A percentile compares a stretch with the other conserved stretches of the same genome.
Conservation (phyloP, 2,329 filamentous ascomycete genomes). For the Colletotrichum euphorbiae region DNA sequence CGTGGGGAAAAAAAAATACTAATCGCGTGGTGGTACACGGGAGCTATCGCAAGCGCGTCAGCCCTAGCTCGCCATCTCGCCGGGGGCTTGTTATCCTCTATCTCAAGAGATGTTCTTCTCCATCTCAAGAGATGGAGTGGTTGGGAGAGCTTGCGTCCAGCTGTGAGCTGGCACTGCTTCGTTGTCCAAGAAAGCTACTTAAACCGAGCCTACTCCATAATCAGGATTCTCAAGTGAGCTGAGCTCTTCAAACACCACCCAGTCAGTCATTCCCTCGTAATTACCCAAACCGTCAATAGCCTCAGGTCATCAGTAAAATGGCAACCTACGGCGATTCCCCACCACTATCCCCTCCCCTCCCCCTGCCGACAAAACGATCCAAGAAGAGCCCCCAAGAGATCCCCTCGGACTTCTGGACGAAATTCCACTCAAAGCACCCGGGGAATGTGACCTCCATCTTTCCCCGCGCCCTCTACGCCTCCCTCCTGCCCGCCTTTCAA, state of each 20-base stretch:
- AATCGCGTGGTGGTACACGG: constrained; percentile 3
- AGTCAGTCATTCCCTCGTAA: not conserved
- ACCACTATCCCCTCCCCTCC: not conserved
- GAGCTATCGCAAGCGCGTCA: constrained; percentile 25
- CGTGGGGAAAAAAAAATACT: too few relatives aligned
- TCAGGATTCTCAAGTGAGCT: too few relatives aligned
- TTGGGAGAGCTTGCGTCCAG: not conserved
- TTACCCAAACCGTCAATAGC: not conserved
- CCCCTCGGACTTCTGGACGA: constrained; percentile 56
- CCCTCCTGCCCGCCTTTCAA: constrained; percentile 45
- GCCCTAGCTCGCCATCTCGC: constrained; percentile 14
- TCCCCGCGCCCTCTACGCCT: constrained; percentile 53
- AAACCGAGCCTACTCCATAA: not conserved
- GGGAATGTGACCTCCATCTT: constrained; percentile 60
- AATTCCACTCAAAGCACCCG: constrained; percentile 54
- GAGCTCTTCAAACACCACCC: not conserved
- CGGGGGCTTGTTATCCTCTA: not conserved
- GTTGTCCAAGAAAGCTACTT: constrained; percentile 6
- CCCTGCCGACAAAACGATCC: constrained; percentile 1
- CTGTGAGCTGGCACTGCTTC: not conserved
- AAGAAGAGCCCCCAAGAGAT: constrained; percentile 53
- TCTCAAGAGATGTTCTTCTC: too few relatives aligned
- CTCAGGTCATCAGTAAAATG: constrained; percentile 1
- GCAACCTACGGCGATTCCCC: constrained; percentile 30
- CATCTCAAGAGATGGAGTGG: not conserved